Percentiles rank a stretch among this genome's conserved stretches.
Evolutionary conservation across 192 early-diverging fungal species (phyloP).

Genomic region (Glomus cerebriforme): DNA sequence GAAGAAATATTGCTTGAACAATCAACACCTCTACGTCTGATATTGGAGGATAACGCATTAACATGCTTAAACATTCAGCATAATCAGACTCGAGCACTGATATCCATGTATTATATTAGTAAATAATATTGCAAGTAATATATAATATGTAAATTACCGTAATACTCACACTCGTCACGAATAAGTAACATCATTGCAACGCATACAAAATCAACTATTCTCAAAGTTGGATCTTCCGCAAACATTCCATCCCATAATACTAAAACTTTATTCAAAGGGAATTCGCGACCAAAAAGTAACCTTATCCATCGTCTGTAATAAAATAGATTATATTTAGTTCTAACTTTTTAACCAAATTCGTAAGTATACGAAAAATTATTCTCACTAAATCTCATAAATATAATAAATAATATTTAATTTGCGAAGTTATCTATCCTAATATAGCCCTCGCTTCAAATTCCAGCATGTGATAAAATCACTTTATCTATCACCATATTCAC

Average conservation of each 20-base stretch:
- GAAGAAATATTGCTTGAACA: slow-evolving; percentile 67
- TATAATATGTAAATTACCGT: background rate
- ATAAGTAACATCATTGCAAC: slow-evolving; percentile 74
- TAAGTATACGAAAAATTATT: too few species aligned
- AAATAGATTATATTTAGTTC: background rate
- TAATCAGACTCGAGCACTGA: slow-evolving; percentile 65
- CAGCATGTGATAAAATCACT: background rate
- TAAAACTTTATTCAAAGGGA: slow-evolving; percentile 68
- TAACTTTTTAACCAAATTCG: background rate
- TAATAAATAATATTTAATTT: too few species aligned
- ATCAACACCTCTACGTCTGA: slow-evolving; percentile 54
- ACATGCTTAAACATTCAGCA: slow-evolving; percentile 59
- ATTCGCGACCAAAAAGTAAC: slow-evolving; percentile 89
- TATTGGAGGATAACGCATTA: slow-evolving; percentile 64
- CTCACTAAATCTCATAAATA: too few species aligned
- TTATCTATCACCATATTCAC: background rate
- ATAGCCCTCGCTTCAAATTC: too few species aligned
- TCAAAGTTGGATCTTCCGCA: slow-evolving; percentile 74
- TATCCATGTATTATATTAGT: background rate
- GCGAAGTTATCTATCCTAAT: too few species aligned
- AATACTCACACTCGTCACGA: slow-evolving; percentile 63
- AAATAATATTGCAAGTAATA: background rate
- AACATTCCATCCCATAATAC: slow-evolving; percentile 92
- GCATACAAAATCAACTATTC: slow-evolving; percentile 82
- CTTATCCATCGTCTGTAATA: slow-evolving; percentile 80